Conservation (phyloP, 2,329 filamentous ascomycete genomes). For the Xylariaceae sp. region DNA sequence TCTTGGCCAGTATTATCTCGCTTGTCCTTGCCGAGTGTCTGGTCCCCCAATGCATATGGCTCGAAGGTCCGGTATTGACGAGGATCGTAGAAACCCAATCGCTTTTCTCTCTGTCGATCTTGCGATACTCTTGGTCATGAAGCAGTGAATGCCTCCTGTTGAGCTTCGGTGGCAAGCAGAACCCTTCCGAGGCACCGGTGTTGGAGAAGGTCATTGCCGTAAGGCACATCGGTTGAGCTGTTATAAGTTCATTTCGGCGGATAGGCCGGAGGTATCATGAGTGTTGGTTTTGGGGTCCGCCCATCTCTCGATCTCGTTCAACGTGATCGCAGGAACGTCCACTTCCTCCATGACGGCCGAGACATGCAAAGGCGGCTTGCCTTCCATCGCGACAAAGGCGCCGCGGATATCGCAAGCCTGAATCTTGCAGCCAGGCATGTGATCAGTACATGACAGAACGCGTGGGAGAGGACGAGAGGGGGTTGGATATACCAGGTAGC, state of each 20-base stretch:
- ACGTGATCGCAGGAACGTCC: neutral
- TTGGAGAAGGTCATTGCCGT: neutral
- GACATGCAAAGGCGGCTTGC: neutral
- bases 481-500: no score
- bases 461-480: neutral
- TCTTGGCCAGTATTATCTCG: neutral
- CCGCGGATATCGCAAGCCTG: neutral
- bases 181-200: neutral
- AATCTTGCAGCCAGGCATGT: neutral
- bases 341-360: neutral
- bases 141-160: neutral
- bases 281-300: neutral
- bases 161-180: neutral
- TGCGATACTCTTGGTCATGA: neutral
- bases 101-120: neutral
- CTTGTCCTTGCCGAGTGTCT: neutral
- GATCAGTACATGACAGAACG: neutral
- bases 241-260: neutral
- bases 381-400: neutral
- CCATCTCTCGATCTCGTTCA: neutral
- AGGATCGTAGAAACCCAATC: neutral
- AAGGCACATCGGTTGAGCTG: neutral
- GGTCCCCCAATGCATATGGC: neutral
- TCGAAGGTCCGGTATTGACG: neutral
- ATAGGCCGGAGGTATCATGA: neutral